Evolutionary conservation across 108 stramenopile species (phyloP).

Genomic region (Skeletonema marinoi): DNA sequence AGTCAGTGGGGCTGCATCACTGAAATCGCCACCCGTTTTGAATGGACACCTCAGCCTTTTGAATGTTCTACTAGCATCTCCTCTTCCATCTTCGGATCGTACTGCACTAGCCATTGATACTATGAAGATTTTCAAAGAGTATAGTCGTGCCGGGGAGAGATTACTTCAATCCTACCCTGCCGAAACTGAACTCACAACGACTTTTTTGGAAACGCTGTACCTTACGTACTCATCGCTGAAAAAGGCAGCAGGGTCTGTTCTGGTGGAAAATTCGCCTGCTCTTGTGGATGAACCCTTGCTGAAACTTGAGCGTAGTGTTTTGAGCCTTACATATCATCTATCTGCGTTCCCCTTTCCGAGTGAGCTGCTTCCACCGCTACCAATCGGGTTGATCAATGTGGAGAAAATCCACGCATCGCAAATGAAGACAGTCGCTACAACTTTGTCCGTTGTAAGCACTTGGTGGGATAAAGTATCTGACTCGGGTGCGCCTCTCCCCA

Average conservation of each 20-base stretch:
- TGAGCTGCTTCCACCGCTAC: slow-evolving; percentile 29
- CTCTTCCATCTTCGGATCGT: slow-evolving; percentile 12
- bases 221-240: slow-evolving; percentile 27
- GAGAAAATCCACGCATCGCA: slow-evolving; percentile 33
- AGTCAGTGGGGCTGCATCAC: slow-evolving; percentile 10
- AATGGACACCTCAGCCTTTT: slow-evolving; percentile 29
- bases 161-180: slow-evolving; percentile 21
- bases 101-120: slow-evolving; percentile 21
- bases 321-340: slow-evolving; percentile 25
- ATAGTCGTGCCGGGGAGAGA: slow-evolving; percentile 16
- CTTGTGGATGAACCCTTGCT: slow-evolving; percentile 6
- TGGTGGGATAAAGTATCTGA: slow-evolving; percentile 37
- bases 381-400: slow-evolving; percentile 25
- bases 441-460: background rate
- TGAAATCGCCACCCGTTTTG: slow-evolving; percentile 24
- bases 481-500: slow-evolving; percentile 13
- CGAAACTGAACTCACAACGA: slow-evolving; percentile 1
- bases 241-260: background rate
- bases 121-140: slow-evolving; percentile 13
- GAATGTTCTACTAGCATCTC: slow-evolving; percentile 24
- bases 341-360: slow-evolving; percentile 36
- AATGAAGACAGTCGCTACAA: slow-evolving; percentile 17
- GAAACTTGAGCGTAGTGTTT: slow-evolving; percentile 25
- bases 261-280: slow-evolving; percentile 2
- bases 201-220: slow-evolving; percentile 22